phyloP scores from a whole-genome alignment of 2,329 filamentous ascomycete species.

The Metarhizium rileyi region DNA sequence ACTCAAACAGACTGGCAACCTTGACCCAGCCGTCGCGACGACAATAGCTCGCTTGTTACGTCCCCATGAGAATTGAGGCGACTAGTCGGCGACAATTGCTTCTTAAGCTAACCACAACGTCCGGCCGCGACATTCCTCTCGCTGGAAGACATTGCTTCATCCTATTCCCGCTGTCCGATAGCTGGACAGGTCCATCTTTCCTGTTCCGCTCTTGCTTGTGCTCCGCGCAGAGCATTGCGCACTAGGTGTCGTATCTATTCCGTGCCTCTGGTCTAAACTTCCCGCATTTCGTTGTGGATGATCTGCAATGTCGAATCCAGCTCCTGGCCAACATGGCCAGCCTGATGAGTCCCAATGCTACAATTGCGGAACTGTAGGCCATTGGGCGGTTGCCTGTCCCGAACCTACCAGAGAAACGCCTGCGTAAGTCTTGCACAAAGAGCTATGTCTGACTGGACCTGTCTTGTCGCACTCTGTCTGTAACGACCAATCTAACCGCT shows the following conservation, averaged over 20 bases:
- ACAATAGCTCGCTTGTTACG: neutral
- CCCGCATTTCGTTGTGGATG: neutral
- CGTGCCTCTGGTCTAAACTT: neutral
- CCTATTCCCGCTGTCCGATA: neutral
- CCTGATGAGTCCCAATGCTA: conserved; percentile 36
- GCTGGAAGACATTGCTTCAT: neutral
- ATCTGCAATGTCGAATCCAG: conserved; percentile 20
- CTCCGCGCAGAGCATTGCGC: conserved; percentile 1
- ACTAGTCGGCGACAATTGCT: neutral
- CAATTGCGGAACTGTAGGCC: conserved; percentile 41
- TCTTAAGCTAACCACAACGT: neutral
- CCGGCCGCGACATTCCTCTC: neutral
- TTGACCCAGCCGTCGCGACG: neutral
- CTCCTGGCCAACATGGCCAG: conserved; percentile 18
- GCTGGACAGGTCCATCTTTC: neutral
- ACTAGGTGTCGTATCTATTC: neutral
- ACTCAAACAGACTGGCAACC: neutral
- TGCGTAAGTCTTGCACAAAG: conserved; percentile 32
- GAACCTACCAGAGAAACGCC: conserved; percentile 37
- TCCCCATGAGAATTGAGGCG: neutral
- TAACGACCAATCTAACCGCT: conserved; percentile 7
- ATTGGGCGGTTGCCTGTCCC: conserved; percentile 45
- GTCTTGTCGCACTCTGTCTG: neutral
- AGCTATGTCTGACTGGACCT: neutral
- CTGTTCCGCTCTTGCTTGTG: neutral